A percentile compares a stretch with the other conserved stretches of the same genome.
These are phyloP conservation scores for Fragilaria crotonensis DNA, from an alignment of 108 stramenopile species.

Conservation along the genomic window DNA sequence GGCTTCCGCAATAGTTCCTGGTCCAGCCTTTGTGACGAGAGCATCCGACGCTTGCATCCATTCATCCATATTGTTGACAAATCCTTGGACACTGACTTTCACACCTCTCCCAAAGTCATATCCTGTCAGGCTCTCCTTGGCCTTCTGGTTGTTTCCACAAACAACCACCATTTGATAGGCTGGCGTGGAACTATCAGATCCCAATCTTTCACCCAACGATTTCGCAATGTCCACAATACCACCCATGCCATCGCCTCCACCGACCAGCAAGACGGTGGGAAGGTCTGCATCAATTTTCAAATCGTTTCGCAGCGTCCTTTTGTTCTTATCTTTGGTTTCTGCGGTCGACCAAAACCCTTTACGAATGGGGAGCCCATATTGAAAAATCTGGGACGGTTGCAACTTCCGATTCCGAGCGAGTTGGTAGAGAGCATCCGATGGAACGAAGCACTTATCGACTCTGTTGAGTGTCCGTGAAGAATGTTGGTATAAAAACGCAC, in stretches of 20 bases:
- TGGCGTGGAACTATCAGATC: slow-evolving; percentile 15
- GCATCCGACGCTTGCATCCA: slow-evolving; percentile 90
- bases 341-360: slow-evolving; percentile 77
- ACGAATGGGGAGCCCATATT: slow-evolving; percentile 92
- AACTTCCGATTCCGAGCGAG: slow-evolving; percentile 50
- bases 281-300: slow-evolving; percentile 60
- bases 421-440: slow-evolving; percentile 65
- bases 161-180: slow-evolving; percentile 86
- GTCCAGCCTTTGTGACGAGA: slow-evolving; percentile 88
- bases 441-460: slow-evolving; percentile 90
- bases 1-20: slow-evolving; percentile 96
- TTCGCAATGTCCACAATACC: slow-evolving; percentile 78
- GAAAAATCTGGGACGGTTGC: slow-evolving; percentile 50
- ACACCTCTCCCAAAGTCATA: slow-evolving; percentile 42
- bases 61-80: slow-evolving; percentile 94
- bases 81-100: slow-evolving; percentile 67
- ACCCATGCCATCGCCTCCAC: slow-evolving; percentile 96
- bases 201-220: slow-evolving; percentile 55
- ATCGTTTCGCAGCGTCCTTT: slow-evolving; percentile 30
- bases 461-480: slow-evolving; percentile 1
- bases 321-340: slow-evolving; percentile 8
- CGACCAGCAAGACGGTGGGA: slow-evolving; percentile 85
- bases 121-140: slow-evolving; percentile 35
- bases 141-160: slow-evolving; percentile 89
- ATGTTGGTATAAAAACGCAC: neutral